These are phyloP conservation scores for Stylonectria norvegica DNA, from an alignment of 2,329 filamentous ascomycete genomes.

Conservation along the genomic window DNA sequence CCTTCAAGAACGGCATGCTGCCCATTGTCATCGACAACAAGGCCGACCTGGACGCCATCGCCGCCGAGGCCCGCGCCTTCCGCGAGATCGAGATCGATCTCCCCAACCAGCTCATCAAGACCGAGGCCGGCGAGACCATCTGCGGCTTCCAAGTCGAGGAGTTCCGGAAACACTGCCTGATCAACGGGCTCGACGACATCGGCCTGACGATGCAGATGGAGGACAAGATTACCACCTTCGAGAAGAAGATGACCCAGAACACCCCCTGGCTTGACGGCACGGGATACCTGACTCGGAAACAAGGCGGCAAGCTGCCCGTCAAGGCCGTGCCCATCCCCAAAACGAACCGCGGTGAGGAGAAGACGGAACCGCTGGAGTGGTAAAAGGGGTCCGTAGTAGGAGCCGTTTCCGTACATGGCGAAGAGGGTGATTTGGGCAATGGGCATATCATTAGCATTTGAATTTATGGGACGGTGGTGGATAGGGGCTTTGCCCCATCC, in stretches of 20 bases:
- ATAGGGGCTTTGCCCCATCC: conserved; percentile 11
- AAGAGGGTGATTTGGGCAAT: conserved; percentile 9
- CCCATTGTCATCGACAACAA: conserved; percentile 73
- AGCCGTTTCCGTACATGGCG: background rate
- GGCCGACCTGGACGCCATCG: conserved; percentile 64
- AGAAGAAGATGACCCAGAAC: conserved; percentile 69
- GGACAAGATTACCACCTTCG: conserved; percentile 81
- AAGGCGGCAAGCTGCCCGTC: conserved; percentile 52
- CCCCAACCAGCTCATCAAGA: conserved; percentile 76
- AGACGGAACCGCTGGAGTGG: conserved; percentile 87
- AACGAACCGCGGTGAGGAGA: conserved; percentile 82
- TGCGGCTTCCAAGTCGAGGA: conserved; percentile 83
- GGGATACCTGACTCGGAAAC: conserved; percentile 67
- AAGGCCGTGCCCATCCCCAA: conserved; percentile 71
- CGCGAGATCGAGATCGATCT: conserved; percentile 88
- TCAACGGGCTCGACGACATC: conserved; percentile 94
- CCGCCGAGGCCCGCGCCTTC: conserved; percentile 73
- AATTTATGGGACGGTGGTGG: conserved; percentile 8
- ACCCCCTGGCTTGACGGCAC: conserved; percentile 91
- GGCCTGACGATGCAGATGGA: conserved; percentile 90
- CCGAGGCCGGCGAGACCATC: conserved; percentile 68
- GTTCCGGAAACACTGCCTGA: conserved; percentile 89
- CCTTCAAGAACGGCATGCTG: conserved; percentile 99
- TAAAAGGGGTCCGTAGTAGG: no score
- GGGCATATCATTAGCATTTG: conserved; percentile 18